Evolutionary conservation across 2,329 filamentous ascomycete genomes (phyloP).

Genomic region (Clonostachys solani): DNA sequence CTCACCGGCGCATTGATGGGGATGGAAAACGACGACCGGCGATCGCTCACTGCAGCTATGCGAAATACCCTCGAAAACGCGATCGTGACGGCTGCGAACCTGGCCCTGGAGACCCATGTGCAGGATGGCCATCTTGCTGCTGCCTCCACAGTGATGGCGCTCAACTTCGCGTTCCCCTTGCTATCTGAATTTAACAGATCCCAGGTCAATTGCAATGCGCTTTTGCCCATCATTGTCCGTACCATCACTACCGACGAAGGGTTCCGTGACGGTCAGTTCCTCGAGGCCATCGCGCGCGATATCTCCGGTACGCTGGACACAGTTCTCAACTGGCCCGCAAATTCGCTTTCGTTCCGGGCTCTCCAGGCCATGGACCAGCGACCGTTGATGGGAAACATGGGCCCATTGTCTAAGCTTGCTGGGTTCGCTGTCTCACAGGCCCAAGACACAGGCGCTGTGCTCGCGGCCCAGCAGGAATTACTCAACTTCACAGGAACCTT

Average conservation of each 20-base stretch:
- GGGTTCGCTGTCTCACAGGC: constrained; percentile 60
- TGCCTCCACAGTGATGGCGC: constrained; percentile 60
- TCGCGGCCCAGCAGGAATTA: constrained; percentile 56
- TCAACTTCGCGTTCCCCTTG: constrained; percentile 74
- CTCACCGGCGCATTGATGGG: constrained; percentile 76
- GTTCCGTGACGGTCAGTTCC: constrained; percentile 71
- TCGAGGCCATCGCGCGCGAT: constrained; percentile 66
- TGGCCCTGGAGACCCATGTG: constrained; percentile 56
- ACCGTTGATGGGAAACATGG: constrained; percentile 63
- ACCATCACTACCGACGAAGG: constrained; percentile 69
- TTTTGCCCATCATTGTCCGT: constrained; percentile 67
- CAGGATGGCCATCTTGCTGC: constrained; percentile 35
- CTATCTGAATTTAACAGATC: constrained; percentile 56
- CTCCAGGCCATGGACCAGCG: constrained; percentile 54
- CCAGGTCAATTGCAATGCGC: constrained; percentile 59
- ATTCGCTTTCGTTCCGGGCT: constrained; percentile 55
- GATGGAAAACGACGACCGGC: constrained; percentile 59
- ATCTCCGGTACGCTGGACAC: constrained; percentile 40
- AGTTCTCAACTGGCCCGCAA: constrained; percentile 58
- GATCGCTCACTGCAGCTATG: constrained; percentile 33
- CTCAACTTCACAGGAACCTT: constrained; percentile 63
- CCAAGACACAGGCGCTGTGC: constrained; percentile 32
- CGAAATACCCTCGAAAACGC: constrained; percentile 67
- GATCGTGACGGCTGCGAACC: constrained; percentile 69
- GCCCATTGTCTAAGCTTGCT: constrained; percentile 61